Evolutionary conservation across 2,329 filamentous ascomycete species (phyloP).

Genomic region (Pyrenochaeta sp.): DNA sequence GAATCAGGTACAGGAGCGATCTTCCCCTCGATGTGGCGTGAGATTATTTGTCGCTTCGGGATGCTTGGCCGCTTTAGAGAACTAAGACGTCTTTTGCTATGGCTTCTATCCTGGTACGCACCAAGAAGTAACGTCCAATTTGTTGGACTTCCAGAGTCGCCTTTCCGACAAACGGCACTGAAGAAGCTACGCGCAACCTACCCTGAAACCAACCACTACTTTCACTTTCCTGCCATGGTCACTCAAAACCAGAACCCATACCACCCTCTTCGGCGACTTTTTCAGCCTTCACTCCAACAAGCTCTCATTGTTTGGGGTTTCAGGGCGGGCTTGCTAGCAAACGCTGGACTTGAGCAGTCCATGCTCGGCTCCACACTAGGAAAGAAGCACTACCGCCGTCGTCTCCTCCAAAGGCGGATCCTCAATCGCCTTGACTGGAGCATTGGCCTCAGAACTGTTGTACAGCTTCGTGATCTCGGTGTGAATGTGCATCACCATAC

Average conservation of each 20-base stretch:
- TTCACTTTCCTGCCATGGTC: slow-evolving; percentile 19
- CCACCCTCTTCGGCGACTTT: slow-evolving; percentile 41
- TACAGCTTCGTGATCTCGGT: slow-evolving; percentile 39
- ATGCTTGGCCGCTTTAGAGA: slow-evolving; percentile 63
- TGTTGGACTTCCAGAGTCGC: slow-evolving; percentile 27
- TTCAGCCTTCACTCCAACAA: slow-evolving; percentile 33
- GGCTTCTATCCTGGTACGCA: slow-evolving; percentile 57
- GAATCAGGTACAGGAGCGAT: slow-evolving; percentile 53
- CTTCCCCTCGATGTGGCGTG: slow-evolving; percentile 60
- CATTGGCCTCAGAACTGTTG: slow-evolving; percentile 36
- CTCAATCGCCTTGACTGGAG: slow-evolving; percentile 37
- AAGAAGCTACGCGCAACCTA: slow-evolving; percentile 22
- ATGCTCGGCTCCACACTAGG: slow-evolving; percentile 19
- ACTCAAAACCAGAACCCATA: slow-evolving; percentile 7
- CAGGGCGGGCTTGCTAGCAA: slow-evolving; percentile 34
- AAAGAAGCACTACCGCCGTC: slow-evolving; percentile 37
- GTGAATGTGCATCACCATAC: slow-evolving; percentile 34
- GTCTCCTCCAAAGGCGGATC: slow-evolving; percentile 22
- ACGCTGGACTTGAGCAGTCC: slow-evolving; percentile 34
- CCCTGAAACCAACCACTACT: slow-evolving; percentile 23
- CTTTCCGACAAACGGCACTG: slow-evolving; percentile 30
- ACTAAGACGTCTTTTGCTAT: slow-evolving; percentile 60
- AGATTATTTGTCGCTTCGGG: slow-evolving; percentile 67
- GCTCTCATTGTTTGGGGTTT: slow-evolving; percentile 48
- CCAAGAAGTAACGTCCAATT: slow-evolving; percentile 31